These are phyloP conservation scores for Dendryphion nanum DNA, from an alignment of 2,329 filamentous ascomycete genomes.

Conservation along the genomic window DNA sequence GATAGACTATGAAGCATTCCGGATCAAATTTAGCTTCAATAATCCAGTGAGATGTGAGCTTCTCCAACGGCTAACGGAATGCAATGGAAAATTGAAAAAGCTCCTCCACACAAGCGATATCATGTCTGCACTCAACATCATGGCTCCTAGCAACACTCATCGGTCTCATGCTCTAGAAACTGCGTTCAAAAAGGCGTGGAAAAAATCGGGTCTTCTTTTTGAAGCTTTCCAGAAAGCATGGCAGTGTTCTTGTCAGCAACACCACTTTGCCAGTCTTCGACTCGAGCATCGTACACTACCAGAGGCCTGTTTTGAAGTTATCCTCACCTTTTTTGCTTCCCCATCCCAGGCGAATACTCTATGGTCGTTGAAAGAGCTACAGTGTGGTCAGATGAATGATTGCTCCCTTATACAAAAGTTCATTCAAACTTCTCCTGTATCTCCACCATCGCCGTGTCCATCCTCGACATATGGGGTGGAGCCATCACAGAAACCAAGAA, in stretches of 20 bases:
- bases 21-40: constrained; percentile 15
- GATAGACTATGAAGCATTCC: constrained; percentile 15
- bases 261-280: constrained; percentile 19
- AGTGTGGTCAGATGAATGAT: constrained; percentile 10
- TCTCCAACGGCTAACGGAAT: constrained; percentile 15
- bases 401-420: constrained; percentile 5
- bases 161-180: constrained; percentile 8
- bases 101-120: constrained; percentile 17
- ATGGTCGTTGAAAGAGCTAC: constrained; percentile 15
- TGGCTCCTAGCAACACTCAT: constrained; percentile 5
- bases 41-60: constrained; percentile 12
- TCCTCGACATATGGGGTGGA: too few species aligned
- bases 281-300: constrained; percentile 20
- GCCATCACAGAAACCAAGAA: too few species aligned
- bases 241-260: constrained; percentile 18
- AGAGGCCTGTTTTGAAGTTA: constrained; percentile 16
- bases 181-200: constrained; percentile 11
- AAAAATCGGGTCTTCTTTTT: constrained; percentile 14
- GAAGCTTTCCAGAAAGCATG: constrained; percentile 16
- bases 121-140: constrained; percentile 10
- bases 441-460: too few species aligned
- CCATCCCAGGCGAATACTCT: constrained; percentile 4
- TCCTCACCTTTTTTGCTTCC: constrained; percentile 14
- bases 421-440: too few species aligned
- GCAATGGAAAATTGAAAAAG: constrained; percentile 17